A percentile compares a stretch with the other conserved stretches of the same genome.
Evolutionary conservation across 768 basidiomycete species (phyloP).

Genomic region (Filobasidium floriforme): DNA sequence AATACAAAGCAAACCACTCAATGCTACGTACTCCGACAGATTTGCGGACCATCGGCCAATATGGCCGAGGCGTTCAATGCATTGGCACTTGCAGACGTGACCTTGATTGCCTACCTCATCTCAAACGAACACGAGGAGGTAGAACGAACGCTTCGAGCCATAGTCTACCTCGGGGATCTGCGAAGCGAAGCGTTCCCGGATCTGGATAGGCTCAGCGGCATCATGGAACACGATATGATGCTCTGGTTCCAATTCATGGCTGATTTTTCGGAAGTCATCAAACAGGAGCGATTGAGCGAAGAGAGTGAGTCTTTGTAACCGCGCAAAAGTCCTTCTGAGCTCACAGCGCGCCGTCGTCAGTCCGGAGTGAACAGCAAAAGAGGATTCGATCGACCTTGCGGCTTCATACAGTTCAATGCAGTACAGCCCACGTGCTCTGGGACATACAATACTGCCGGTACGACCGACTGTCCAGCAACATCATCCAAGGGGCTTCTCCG

Average conservation of each 20-base stretch:
- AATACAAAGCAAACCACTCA: background rate
- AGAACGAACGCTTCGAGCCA: background rate
- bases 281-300: conserved; percentile 1
- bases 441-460: conserved; percentile 8
- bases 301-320: background rate
- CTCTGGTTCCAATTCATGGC: conserved; percentile 1
- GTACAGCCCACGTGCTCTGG: background rate
- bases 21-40: background rate
- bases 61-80: background rate
- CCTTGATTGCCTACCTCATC: background rate
- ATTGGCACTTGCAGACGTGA: background rate
- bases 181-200: background rate
- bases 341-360: background rate
- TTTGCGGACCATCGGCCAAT: background rate
- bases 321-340: background rate
- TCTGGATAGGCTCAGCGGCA: background rate
- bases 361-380: conserved; percentile 1
- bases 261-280: background rate
- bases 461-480: conserved; percentile 5
- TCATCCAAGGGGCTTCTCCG: background rate
- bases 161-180: background rate
- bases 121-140: conserved; percentile 6
- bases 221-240: conserved; percentile 4
- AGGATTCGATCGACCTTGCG: background rate
- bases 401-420: background rate